These are phyloP conservation scores for Capronia coronata DNA, from an alignment of 2,329 filamentous ascomycete species.

Conservation along the genomic window DNA sequence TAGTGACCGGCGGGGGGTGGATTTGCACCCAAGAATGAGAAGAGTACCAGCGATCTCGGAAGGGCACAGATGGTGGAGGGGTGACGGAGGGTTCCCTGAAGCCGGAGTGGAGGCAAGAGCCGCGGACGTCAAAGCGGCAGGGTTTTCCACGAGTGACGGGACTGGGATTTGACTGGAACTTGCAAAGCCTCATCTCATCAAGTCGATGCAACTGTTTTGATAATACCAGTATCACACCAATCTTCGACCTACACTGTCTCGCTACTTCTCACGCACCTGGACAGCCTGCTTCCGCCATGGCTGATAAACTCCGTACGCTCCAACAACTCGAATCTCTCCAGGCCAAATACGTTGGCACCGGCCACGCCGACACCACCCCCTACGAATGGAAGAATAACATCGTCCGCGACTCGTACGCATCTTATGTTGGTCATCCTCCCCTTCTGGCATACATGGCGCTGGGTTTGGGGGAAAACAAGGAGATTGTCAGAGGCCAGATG, in stretches of 20 bases:
- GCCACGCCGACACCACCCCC: slow-evolving; percentile 91
- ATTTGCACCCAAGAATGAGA: not conserved
- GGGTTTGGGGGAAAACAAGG: slow-evolving; percentile 75
- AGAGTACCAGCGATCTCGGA: not conserved
- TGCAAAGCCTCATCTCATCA: too few relatives aligned
- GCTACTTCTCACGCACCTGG: too few relatives aligned
- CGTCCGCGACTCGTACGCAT: slow-evolving; percentile 83
- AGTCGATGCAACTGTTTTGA: too few relatives aligned
- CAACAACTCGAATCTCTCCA: slow-evolving; percentile 97
- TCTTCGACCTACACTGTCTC: not conserved
- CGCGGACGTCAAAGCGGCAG: not conserved
- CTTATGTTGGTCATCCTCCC: slow-evolving; percentile 82
- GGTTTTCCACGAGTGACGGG: not conserved
- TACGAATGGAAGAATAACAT: slow-evolving; percentile 98
- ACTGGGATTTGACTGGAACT: not conserved
- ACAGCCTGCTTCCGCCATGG: slow-evolving; percentile 55
- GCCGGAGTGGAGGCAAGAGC: not conserved
- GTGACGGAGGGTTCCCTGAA: not conserved
- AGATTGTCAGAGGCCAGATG: slow-evolving; percentile 71
- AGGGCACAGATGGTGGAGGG: not conserved
- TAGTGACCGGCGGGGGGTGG: not conserved
- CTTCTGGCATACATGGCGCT: slow-evolving; percentile 83
- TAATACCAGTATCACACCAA: not conserved
- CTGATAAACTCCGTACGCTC: slow-evolving; percentile 94
- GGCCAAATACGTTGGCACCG: slow-evolving; percentile 90